Evolutionary conservation across 208 protist genomes (phyloP).

Genomic region (Trypanosoma brucei): DNA sequence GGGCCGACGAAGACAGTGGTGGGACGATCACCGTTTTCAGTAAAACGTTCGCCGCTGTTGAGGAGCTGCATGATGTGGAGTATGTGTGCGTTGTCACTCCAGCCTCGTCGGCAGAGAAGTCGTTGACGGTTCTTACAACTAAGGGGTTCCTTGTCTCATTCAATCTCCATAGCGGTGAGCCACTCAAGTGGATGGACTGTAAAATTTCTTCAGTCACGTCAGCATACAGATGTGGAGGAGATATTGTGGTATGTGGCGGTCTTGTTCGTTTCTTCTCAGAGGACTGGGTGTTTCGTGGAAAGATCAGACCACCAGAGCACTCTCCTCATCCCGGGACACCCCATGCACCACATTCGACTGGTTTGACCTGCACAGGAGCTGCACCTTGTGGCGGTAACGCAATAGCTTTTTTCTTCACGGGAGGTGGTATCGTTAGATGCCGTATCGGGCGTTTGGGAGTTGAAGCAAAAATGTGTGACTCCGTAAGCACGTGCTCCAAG

Average conservation of each 20-base stretch:
- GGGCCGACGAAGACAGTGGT: slow-evolving; percentile 3
- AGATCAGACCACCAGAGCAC: slow-evolving; percentile 30
- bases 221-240: slow-evolving; percentile 21
- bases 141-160: slow-evolving; percentile 64
- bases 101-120: slow-evolving; percentile 11
- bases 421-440: slow-evolving; percentile 28
- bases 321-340: slow-evolving; percentile 9
- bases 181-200: slow-evolving; percentile 87
- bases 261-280: slow-evolving; percentile 60
- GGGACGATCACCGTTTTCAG: slow-evolving; percentile 43
- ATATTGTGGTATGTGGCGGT: slow-evolving; percentile 54
- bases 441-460: neutral
- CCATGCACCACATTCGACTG: slow-evolving; percentile 14
- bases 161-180: slow-evolving; percentile 43
- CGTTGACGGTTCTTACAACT: slow-evolving; percentile 40
- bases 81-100: slow-evolving; percentile 43
- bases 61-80: slow-evolving; percentile 46
- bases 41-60: slow-evolving; percentile 50
- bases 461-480: neutral
- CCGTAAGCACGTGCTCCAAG: slow-evolving; percentile 1
- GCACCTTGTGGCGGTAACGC: slow-evolving; percentile 7
- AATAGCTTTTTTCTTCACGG: slow-evolving; percentile 28
- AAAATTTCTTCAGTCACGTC: slow-evolving; percentile 53
- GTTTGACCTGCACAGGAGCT: slow-evolving; percentile 22
- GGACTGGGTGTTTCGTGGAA: slow-evolving; percentile 77